Conservation (phyloP, 495 filamentous ascomycete genomes). For the Tuber borchii region DNA sequence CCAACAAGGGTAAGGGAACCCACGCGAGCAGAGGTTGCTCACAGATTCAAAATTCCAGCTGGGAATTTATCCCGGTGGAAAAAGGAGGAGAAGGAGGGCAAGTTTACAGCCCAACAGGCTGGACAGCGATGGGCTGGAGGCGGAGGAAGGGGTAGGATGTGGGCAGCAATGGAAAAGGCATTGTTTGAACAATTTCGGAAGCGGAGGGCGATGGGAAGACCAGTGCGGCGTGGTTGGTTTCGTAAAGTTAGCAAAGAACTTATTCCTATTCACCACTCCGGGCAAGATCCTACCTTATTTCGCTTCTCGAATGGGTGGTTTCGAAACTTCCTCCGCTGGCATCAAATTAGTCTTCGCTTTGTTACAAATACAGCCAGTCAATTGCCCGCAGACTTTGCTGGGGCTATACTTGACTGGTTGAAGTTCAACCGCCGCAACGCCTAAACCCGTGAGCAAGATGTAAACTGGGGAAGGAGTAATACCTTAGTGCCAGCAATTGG, state of each 20-base stretch:
- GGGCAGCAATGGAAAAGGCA: not conserved
- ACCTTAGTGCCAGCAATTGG: not conserved
- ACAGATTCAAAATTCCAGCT: no score
- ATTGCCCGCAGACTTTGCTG: not conserved
- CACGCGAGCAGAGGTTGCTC: no score
- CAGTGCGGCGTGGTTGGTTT: not conserved
- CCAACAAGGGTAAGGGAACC: no score
- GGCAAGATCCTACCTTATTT: not conserved
- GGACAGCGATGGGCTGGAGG: not conserved
- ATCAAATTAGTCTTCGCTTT: not conserved
- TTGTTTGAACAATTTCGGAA: not conserved
- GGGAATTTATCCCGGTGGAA: not conserved
- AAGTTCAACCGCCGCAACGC: not conserved
- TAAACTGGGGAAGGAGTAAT: no score
- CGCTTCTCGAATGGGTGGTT: constrained; percentile 1
- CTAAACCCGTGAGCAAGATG: not conserved
- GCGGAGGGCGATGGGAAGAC: not conserved
- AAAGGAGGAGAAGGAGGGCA: not conserved
- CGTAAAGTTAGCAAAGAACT: not conserved
- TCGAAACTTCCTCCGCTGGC: not conserved
- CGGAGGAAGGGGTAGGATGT: not conserved
- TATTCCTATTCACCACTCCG: not conserved
- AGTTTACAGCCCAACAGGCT: not conserved
- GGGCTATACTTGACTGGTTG: not conserved
- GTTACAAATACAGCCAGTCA: not conserved